Conservation (phyloP, 2,329 filamentous ascomycete species). For the Fulvia fulva region DNA sequence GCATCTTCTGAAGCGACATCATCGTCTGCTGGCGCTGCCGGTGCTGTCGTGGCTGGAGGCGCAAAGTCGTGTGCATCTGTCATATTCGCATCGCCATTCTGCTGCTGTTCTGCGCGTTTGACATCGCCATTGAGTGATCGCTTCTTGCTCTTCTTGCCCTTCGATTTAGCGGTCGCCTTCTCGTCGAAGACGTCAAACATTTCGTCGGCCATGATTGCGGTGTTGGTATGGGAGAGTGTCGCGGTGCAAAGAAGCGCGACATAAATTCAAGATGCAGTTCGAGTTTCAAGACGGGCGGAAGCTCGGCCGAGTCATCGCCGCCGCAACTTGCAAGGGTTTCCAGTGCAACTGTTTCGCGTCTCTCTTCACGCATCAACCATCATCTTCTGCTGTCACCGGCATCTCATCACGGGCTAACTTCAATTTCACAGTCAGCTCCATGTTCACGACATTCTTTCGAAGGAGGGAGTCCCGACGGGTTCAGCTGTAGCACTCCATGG, state of each 20-base stretch:
- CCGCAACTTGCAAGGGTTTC: too few relatives aligned
- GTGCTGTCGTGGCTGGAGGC: constrained; percentile 6
- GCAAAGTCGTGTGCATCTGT: constrained; percentile 36
- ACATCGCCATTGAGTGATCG: constrained; percentile 77
- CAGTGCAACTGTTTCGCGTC: too few relatives aligned
- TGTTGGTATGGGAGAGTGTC: neutral
- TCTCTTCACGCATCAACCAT: too few relatives aligned
- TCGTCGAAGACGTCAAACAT: constrained; percentile 36
- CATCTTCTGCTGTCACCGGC: too few relatives aligned
- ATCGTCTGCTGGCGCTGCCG: constrained; percentile 7
- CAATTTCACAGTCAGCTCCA: too few relatives aligned
- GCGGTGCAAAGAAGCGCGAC: neutral
- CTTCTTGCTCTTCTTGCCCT: constrained; percentile 63
- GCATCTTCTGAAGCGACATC: constrained; percentile 31
- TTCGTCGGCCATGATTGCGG: constrained; percentile 24
- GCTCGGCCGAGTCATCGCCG: too few relatives aligned
- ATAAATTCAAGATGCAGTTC: neutral
- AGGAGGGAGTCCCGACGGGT: too few relatives aligned
- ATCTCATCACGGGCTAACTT: too few relatives aligned
- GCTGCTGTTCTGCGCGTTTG: constrained; percentile 44
- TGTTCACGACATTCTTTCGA: too few relatives aligned
- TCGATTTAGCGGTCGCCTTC: constrained; percentile 20
- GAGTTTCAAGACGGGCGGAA: too few relatives aligned
- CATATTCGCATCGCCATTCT: constrained; percentile 44
- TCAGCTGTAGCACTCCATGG: too few relatives aligned